Conservation (phyloP, 2,329 filamentous ascomycete genomes). For the Xylaria sp. region DNA sequence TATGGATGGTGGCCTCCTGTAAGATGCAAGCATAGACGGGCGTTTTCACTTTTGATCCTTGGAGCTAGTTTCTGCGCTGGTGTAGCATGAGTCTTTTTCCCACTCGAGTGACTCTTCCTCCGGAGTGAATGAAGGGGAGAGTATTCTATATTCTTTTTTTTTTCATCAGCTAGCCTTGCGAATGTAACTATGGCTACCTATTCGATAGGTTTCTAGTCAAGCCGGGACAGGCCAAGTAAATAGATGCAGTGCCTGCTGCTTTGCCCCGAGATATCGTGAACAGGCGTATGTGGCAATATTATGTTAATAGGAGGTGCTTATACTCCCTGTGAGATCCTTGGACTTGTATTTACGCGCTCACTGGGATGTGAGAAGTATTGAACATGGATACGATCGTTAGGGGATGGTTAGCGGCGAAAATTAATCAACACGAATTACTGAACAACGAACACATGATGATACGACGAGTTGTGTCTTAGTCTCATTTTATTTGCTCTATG, state of each 20-base stretch:
- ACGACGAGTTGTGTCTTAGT: no score
- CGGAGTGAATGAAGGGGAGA: not conserved
- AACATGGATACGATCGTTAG: not conserved
- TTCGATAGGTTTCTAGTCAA: no score
- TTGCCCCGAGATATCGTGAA: not conserved
- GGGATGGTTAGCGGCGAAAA: no score
- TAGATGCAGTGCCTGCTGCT: slow-evolving; percentile 8
- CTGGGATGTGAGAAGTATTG: no score
- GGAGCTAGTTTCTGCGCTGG: not conserved
- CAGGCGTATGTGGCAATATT: not conserved
- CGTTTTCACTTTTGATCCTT: slow-evolving; percentile 7
- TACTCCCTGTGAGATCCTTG: not conserved
- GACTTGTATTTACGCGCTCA: not conserved
- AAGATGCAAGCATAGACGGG: slow-evolving; percentile 16
- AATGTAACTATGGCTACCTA: no score
- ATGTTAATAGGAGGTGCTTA: not conserved
- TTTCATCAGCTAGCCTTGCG: not conserved
- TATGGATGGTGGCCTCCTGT: slow-evolving; percentile 2
- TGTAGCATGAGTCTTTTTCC: not conserved
- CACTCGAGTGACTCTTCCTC: not conserved
- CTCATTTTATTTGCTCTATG: not conserved
- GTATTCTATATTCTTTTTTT: not conserved
- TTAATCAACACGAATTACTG: not conserved
- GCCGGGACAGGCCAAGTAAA: not conserved
- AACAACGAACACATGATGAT: not conserved